These are phyloP conservation scores for Leucaena leucocephala DNA, from an alignment of 306 rosid species.

Conservation along the genomic window DNA sequence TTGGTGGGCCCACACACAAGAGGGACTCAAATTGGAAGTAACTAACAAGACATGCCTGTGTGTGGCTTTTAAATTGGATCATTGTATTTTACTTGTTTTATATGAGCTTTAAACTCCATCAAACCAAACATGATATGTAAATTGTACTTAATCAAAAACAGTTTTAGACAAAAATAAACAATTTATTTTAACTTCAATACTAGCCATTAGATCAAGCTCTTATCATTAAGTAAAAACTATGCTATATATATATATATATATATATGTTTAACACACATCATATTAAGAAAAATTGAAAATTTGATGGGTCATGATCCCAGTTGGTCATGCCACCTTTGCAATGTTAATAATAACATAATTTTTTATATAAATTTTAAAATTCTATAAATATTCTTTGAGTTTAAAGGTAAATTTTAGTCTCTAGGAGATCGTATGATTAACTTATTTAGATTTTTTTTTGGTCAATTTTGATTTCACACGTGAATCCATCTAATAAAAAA, in stretches of 20 bases:
- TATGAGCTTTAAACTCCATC: background rate
- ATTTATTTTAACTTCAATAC: background rate
- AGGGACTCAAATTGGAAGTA: background rate
- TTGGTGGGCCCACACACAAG: constrained; percentile 14
- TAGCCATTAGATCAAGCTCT: background rate
- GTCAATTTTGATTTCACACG: background rate
- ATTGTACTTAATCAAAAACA: background rate
- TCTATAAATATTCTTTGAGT: no score
- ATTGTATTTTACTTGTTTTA: background rate
- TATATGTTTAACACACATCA: background rate
- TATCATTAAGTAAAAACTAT: no score
- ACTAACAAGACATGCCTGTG: background rate
- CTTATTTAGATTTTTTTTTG: no score
- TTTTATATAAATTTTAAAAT: no score
- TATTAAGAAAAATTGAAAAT: background rate
- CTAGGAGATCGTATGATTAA: no score
- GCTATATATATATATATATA: no score
- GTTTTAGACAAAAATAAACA: background rate
- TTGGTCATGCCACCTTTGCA: no score
- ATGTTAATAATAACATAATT: no score
- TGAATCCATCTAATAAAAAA: background rate
- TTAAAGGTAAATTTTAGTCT: no score
- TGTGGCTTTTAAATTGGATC: background rate
- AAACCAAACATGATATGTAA: background rate
- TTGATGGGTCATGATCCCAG: background rate